Evolutionary conservation across 2,329 filamentous ascomycete genomes (phyloP), one percentile per base, ranked within the genome.

Genomic region (Alternaria panax): DNA sequence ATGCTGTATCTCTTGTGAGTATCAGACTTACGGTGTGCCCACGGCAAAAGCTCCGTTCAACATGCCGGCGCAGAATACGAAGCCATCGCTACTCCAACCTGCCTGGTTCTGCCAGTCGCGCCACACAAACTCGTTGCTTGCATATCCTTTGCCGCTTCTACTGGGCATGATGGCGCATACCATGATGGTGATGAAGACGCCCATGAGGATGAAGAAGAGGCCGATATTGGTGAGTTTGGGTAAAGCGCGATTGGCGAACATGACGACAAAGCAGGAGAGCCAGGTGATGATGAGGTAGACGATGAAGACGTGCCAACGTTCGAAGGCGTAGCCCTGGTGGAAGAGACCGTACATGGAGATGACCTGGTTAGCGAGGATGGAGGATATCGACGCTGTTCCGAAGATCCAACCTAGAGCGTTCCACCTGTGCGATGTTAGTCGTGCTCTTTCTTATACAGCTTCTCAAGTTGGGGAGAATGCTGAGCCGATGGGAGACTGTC

Each of bases 31-130:
- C 11, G 88, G 86, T 1, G 86, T 86, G 7, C 88, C 90, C 11
- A 91, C 85, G 43, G 86, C 85, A 71, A 87, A 92, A 3, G 89
- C 89, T 11, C 88, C 89, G 67, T 92, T 92, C 24, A 90, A 80
- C 73, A 90, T 88, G 18, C 88, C 88, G 0, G 85, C 79, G 25
- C 89, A 78, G 63, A 90, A 90, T 2, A 87, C 87, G n/a, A 90
- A 85, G 16, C 87, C 87, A 43, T 86, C 80, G 52, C 79, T 83
- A 1, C 63, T 65, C 64, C 79, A 84, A 1, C 82, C 81, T 0
- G 82, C 80, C 53, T 78, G 70, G 56, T 84, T 84, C n/a, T 66
- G 58, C 77, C 80, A 84, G 5, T 82, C 78, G 11, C 68, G 72
- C 80, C 80, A 84, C 0, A 84, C 81, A 53, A 82, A 82, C 1